Evolutionary conservation across 495 filamentous ascomycete species (phyloP).

Genomic region (Penicillium riverlandense): DNA sequence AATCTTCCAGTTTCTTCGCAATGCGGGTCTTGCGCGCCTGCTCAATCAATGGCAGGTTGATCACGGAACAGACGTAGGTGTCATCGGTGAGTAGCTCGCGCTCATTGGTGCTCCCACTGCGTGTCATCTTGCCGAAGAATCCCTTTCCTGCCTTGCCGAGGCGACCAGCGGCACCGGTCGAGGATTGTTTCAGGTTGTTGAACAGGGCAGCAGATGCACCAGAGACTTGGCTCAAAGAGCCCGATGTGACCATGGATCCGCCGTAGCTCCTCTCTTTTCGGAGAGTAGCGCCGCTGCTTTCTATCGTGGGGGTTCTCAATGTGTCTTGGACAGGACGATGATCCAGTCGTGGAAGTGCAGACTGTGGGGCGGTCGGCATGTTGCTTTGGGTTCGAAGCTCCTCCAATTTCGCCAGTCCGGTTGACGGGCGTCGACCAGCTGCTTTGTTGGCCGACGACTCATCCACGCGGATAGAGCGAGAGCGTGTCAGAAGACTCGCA

Average conservation of each 20-base stretch:
- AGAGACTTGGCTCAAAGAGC: slow-evolving; percentile 54
- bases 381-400: slow-evolving; percentile 23
- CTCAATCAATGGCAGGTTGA: slow-evolving; percentile 73
- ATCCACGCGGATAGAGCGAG: slow-evolving; percentile 57
- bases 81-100: slow-evolving; percentile 64
- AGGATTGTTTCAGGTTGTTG: slow-evolving; percentile 62
- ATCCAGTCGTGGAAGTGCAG: slow-evolving; percentile 55
- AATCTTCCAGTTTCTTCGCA: slow-evolving; percentile 74
- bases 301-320: slow-evolving; percentile 47
- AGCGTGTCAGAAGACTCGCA: slow-evolving; percentile 54
- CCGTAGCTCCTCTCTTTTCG: slow-evolving; percentile 43
- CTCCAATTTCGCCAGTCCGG: slow-evolving; percentile 34
- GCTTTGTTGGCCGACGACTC: slow-evolving; percentile 31
- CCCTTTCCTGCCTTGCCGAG: slow-evolving; percentile 69
- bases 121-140: slow-evolving; percentile 66
- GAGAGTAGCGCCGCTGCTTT: slow-evolving; percentile 9
- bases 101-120: slow-evolving; percentile 65
- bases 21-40: slow-evolving; percentile 84
- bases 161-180: slow-evolving; percentile 63
- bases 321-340: slow-evolving; percentile 36
- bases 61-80: slow-evolving; percentile 67
- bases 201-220: slow-evolving; percentile 60
- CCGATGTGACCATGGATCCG: slow-evolving; percentile 44
- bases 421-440: slow-evolving; percentile 35
- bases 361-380: slow-evolving; percentile 33